Conservation (phyloP, 768 basidiomycete species). For the Vararia minispora region DNA sequence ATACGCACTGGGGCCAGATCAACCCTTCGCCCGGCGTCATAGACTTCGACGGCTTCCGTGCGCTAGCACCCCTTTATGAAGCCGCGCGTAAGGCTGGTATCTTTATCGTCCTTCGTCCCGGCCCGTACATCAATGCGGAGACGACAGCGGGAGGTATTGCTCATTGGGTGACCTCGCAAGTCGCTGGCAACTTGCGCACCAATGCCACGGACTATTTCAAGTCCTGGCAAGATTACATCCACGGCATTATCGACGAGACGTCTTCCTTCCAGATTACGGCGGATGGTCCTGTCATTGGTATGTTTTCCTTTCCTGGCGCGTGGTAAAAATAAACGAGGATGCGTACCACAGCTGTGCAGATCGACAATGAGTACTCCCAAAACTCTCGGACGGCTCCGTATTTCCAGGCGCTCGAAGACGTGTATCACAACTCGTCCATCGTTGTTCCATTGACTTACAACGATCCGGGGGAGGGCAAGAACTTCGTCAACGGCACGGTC, state of each 20-base stretch:
- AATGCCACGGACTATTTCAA: slow-evolving; percentile 59
- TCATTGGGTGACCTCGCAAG: slow-evolving; percentile 59
- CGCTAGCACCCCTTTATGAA: slow-evolving; percentile 59
- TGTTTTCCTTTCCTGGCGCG: slow-evolving; percentile 14
- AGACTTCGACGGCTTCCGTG: slow-evolving; percentile 63
- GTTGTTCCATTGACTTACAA: slow-evolving; percentile 69
- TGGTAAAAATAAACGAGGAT: no score
- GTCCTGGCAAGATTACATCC: slow-evolving; percentile 66
- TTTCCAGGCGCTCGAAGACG: slow-evolving; percentile 48
- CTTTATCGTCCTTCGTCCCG: slow-evolving; percentile 73
- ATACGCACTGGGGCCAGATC: slow-evolving; percentile 69
- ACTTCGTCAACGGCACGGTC: slow-evolving; percentile 66
- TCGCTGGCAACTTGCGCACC: slow-evolving; percentile 59
- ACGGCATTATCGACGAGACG: slow-evolving; percentile 49
- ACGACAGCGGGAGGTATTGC: slow-evolving; percentile 68
- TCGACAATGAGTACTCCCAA: slow-evolving; percentile 70
- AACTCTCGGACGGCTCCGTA: slow-evolving; percentile 36
- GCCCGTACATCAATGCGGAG: slow-evolving; percentile 70
- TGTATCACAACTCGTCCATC: slow-evolving; percentile 43
- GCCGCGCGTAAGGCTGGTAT: slow-evolving; percentile 65
- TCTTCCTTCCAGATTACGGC: slow-evolving; percentile 54
- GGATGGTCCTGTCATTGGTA: slow-evolving; percentile 70
- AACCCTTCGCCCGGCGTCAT: slow-evolving; percentile 67
- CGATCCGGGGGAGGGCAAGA: slow-evolving; percentile 44
- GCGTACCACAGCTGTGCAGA: slow-evolving; percentile 46